A percentile compares a stretch with the other conserved stretches of the same genome.
phyloP scores from a whole-genome alignment of 2,329 filamentous ascomycete genomes.

The Calonectria hongkongensis region DNA sequence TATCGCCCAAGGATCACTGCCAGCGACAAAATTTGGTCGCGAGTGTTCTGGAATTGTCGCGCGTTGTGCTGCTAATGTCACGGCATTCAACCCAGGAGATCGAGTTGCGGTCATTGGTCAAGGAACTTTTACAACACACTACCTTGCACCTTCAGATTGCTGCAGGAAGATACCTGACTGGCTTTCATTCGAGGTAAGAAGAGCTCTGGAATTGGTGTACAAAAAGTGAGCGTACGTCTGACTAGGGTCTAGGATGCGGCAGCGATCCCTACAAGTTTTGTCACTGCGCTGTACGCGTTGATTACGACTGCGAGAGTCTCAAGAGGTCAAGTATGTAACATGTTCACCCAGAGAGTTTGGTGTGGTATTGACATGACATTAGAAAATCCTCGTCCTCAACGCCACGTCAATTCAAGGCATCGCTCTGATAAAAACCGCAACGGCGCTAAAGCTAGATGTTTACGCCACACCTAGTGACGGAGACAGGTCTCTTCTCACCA shows the following conservation, averaged over 20 bases:
- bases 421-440: conserved; percentile 48
- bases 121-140: conserved; percentile 48
- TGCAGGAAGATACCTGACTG: conserved; percentile 49
- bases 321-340: background rate
- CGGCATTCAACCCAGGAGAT: conserved; percentile 43
- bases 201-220: background rate
- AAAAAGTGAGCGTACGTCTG: conserved; percentile 1
- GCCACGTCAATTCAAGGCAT: conserved; percentile 47
- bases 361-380: background rate
- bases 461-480: conserved; percentile 1
- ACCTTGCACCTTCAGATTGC: conserved; percentile 43
- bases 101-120: conserved; percentile 49
- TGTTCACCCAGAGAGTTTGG: background rate
- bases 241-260: conserved; percentile 44
- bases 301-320: conserved; percentile 39
- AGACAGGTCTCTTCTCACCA: conserved; percentile 10
- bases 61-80: conserved; percentile 42
- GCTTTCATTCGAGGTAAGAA: conserved; percentile 49
- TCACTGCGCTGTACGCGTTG: conserved; percentile 48
- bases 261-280: conserved; percentile 44
- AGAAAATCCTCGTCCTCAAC: conserved; percentile 49
- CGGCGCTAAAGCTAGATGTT: conserved; percentile 46
- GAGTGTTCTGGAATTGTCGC: conserved; percentile 47
- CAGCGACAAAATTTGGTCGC: conserved; percentile 46
- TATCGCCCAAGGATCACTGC: conserved; percentile 48